A percentile compares a stretch with the other conserved stretches of the same genome.
phyloP scores from a whole-genome alignment of 129 eudicot species.

The Helianthus annuus region HanXRQr2.0-SUNRISE NC_035433.2:6885721-6886220 shows the following conservation, averaged over 20 bases:
- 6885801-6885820: constrained; percentile 75
- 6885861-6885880: constrained; percentile 7
- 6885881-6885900: neutral
- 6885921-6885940: constrained; percentile 19
- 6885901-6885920: constrained; percentile 7
- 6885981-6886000: constrained; percentile 20
- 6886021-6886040: constrained; percentile 18
- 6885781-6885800: constrained; percentile 84
- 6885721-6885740: neutral
- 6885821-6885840: constrained; percentile 77
- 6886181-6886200: neutral
- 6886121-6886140: constrained; percentile 15
- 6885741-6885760: constrained; percentile 17
- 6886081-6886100: constrained; percentile 95
- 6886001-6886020: constrained; percentile 20
- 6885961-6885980: neutral
- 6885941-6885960: neutral
- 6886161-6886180: constrained; percentile 1
- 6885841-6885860: constrained; percentile 17
- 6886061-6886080: constrained; percentile 73
- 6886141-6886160: constrained; percentile 8
- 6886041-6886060: constrained; percentile 75
- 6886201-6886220: neutral
- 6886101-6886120: constrained; percentile 48
- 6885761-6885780: constrained; percentile 83